Conservation (phyloP, 1,284 basidiomycete species). For the Puccinia polysora region DNA sequence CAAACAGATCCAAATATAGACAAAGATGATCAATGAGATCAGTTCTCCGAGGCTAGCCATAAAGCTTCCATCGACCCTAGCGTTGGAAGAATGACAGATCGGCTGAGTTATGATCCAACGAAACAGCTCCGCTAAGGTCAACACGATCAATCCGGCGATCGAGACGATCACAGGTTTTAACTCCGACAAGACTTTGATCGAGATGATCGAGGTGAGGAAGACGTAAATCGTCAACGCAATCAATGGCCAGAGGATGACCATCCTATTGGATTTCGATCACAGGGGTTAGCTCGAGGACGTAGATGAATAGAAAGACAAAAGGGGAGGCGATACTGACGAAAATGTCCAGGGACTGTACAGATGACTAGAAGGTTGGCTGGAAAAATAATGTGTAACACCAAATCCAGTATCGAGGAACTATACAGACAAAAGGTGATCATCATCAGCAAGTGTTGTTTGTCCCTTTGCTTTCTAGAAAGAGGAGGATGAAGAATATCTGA, state of each 20-base stretch:
- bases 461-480: too few species aligned
- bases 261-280: background rate
- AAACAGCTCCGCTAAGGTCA: conserved; percentile 47
- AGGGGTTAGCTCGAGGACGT: background rate
- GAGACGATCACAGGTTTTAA: conserved; percentile 13
- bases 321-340: conserved; percentile 40
- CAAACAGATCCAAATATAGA: conserved; percentile 47
- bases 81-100: conserved; percentile 48
- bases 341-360: conserved; percentile 50
- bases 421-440: conserved; percentile 48
- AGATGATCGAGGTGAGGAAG: background rate
- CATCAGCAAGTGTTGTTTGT: background rate
- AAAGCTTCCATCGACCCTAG: conserved; percentile 48
- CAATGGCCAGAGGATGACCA: conserved; percentile 32
- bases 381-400: conserved; percentile 49
- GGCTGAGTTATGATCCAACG: conserved; percentile 48
- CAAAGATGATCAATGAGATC: conserved; percentile 46
- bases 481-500: background rate
- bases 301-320: background rate
- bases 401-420: conserved; percentile 49
- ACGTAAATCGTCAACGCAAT: conserved; percentile 20
- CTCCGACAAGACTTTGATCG: conserved; percentile 1
- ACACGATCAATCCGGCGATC: conserved; percentile 46
- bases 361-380: conserved; percentile 44
- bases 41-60: conserved; percentile 49